A percentile compares a stretch with the other conserved stretches of the same genome.
Conservation (phyloP, 371 early-diverging fungal species). For the Apophysomyces sp. region DNA sequence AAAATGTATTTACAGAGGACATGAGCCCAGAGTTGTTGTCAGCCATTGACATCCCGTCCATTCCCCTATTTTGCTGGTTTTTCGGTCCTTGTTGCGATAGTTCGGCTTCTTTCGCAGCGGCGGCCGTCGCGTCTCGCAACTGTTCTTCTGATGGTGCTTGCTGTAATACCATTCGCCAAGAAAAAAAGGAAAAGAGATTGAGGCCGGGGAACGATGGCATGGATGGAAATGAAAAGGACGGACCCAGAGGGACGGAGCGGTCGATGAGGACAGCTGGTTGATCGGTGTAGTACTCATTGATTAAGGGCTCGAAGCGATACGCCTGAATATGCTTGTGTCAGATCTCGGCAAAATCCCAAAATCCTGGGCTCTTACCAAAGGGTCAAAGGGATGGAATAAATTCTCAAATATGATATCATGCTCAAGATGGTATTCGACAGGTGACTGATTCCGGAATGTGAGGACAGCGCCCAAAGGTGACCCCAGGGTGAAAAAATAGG, state of each 20-base stretch:
- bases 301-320: conserved; percentile 50
- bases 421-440: conserved; percentile 49
- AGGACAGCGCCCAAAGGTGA: conserved; percentile 64
- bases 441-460: conserved; percentile 60
- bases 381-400: conserved; percentile 68
- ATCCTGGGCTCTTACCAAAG: conserved; percentile 30
- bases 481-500: conserved; percentile 59
- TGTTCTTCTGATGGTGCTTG: not conserved
- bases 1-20: conserved; percentile 18
- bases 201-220: conserved; percentile 41
- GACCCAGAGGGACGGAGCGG: conserved; percentile 38
- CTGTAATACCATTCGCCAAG: conserved; percentile 23
- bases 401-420: conserved; percentile 56
- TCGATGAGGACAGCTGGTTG: conserved; percentile 49
- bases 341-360: not conserved
- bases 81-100: not conserved
- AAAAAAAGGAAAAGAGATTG: conserved; percentile 36
- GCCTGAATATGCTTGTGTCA: conserved; percentile 17
- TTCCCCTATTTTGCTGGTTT: not conserved
- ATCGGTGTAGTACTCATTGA: conserved; percentile 45
- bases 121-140: conserved; percentile 7
- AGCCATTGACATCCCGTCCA: not conserved
- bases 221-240: conserved; percentile 44
- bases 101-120: conserved; percentile 6
- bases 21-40: conserved; percentile 11